Evolutionary conservation across 1,284 basidiomycete species (phyloP), one percentile per base, ranked within the genome.

Genomic region (Fistulinella cinereoalba): DNA sequence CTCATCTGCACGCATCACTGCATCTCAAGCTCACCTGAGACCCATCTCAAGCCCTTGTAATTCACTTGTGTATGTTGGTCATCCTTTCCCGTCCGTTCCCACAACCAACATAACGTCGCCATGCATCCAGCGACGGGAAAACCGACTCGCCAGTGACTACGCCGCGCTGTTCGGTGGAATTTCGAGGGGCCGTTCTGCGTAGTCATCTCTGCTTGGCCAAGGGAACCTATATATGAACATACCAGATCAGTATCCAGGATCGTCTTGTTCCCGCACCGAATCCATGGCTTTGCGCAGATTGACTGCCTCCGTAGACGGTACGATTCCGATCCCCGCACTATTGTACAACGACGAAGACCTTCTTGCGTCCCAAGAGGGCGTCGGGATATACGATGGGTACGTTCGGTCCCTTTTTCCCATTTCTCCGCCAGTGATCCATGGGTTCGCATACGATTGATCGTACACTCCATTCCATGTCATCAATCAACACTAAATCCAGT

Each of bases 341-440:
- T 70, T 90, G 0, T 89, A 89, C 56, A 73, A 79, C 7, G 88
- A 92, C 47, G 93, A 97, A 67, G 79, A 81, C 34, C 72, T 89
- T 38, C 70, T 89, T 4, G 74, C 80, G 4, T 81, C 76, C 29
- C 90, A 92, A 64, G 85, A 91, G 37, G 71, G 71, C 37, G 85
- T 96, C 5, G 93, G 93, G 2, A 83, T 97, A 48, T 97, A 97
- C 61, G 87, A 93, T 58, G 90, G 89, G 92, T 94, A 65, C 57
- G 84, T 70, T 13, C 54, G 38, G 15, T 46, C 31, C 46, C 36
- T 49, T 21, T 33, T 36, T 16, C 42, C 37, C 16, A 27, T 37
- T 37, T 44, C 37, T 34, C 38, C 46, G 38, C 24, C 47, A 53
- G 49, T 44, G 50, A 46, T 54, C 50, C 49, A 41, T 49, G 54